Base-by-base conservation (phyloP, 2,329 filamentous ascomycete species). In the Calonectria henricotiae region DNA sequence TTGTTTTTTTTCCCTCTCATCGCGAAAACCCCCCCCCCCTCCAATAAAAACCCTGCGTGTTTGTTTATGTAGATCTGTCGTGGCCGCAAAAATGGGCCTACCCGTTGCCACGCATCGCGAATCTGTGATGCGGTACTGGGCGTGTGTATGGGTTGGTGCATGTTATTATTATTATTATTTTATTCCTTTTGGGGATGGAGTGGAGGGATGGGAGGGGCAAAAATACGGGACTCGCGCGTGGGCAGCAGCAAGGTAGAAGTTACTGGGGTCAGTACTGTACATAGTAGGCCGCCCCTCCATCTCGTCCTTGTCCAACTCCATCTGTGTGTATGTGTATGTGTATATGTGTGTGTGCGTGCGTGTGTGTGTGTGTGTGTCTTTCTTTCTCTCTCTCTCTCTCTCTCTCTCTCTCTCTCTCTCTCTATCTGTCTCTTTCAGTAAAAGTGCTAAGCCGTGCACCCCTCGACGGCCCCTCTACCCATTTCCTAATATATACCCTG, bases 41-140 rank as follows among this genome's bases (percentile, higher is more conserved):
- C 20, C 17, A 49, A 15, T 37, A 46, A 55, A 20, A 58, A 30
- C 66, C 23, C 32, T 62, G 65, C 49, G 54, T 71, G 60, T 68
- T 75, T 75, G 55, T 77, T 77, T 69, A 68, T 75, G 65, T 46
- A 69, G 72, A 77, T 76, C 75, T 77, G 67, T 60, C 68, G 72
- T 71, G 76, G 76, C 55, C 73, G 66, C 67, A 25, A 73, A 43
- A 75, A 76, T 63, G 71, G 76, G 76, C 74, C 75, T 67, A 1
- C 67, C 44, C 60, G 65, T 69, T 70, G 75, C 76, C 69, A 68
- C 47, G 65, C 68, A 72, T 75, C 73, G 76, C 65, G 71, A 71
- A 78, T 78, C 76, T 78, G 55, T 68, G 73, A 66, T 71, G 72
- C 62, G 72, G 62, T 39, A 32, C 30, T 44, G 41, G 17, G n/a